These are phyloP conservation scores for Umbellularia californica DNA, from an alignment of 164 flowering plant genomes.

Conservation along the genomic window DNA sequence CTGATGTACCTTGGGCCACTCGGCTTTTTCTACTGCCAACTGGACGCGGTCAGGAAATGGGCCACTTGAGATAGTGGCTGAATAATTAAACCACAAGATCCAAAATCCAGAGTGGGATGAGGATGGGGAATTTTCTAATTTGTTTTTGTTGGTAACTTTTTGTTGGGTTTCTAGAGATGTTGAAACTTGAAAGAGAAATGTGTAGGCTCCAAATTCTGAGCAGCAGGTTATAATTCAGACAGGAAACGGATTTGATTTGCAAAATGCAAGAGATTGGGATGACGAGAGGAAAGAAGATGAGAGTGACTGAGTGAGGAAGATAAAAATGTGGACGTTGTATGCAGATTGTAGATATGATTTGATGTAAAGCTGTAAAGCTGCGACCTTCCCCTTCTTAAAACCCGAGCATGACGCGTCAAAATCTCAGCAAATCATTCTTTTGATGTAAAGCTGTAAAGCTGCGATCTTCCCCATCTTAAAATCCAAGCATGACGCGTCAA, in stretches of 20 bases:
- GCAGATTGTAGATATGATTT: conserved; percentile 47
- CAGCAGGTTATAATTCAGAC: not conserved
- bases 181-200: too few species aligned
- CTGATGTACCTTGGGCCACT: too few species aligned
- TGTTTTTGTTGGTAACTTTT: not conserved
- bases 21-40: too few species aligned
- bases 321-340: not conserved
- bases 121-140: not conserved
- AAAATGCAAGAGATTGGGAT: not conserved
- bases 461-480: too few species aligned
- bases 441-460: too few species aligned
- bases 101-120: not conserved
- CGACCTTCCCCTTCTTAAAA: too few species aligned
- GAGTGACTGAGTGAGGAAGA: not conserved
- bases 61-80: too few species aligned
- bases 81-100: not conserved
- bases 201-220: conserved; percentile 3
- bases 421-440: too few species aligned
- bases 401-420: too few species aligned
- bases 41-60: too few species aligned
- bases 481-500: too few species aligned
- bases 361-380: too few species aligned
- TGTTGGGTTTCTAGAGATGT: not conserved
- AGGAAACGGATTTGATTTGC: not conserved
- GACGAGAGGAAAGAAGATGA: conserved; percentile 4